Conservation (phyloP, 2,329 filamentous ascomycete genomes). For the Fusarium anthophilum region DNA sequence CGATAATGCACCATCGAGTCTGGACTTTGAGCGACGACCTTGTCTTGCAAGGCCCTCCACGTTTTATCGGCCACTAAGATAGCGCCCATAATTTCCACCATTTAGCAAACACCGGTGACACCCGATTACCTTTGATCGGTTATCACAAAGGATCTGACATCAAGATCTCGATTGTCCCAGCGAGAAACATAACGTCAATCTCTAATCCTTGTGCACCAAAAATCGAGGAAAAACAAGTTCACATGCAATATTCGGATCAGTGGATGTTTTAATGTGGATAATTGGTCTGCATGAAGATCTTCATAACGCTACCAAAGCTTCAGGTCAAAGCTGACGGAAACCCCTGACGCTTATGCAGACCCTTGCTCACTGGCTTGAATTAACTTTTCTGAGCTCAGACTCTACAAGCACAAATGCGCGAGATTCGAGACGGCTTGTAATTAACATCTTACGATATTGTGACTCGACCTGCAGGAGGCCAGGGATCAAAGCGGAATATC, state of each 20-base stretch:
- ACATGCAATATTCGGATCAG: neutral
- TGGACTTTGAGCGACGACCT: rapidly evolving
- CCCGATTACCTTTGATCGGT: neutral
- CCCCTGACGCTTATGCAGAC: neutral
- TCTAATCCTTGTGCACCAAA: neutral
- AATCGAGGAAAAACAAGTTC: neutral
- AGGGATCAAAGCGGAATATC: neutral
- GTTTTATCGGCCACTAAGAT: neutral
- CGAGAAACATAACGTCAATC: neutral
- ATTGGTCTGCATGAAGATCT: neutral
- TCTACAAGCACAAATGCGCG: neutral
- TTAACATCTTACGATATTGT: neutral
- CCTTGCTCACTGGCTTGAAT: neutral
- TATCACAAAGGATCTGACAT: neutral
- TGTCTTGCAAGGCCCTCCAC: neutral
- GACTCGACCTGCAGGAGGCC: neutral
- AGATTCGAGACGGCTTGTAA: neutral
- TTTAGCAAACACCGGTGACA: neutral
- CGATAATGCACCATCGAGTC: neutral
- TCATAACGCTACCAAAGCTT: neutral
- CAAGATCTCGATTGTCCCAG: neutral
- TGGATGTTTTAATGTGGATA: neutral
- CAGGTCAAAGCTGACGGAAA: neutral
- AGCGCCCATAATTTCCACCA: neutral
- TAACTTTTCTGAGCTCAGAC: neutral